These are phyloP conservation scores for Linum tenue DNA, from an alignment of 345 rosid genomes.

Conservation along the genomic window DNA sequence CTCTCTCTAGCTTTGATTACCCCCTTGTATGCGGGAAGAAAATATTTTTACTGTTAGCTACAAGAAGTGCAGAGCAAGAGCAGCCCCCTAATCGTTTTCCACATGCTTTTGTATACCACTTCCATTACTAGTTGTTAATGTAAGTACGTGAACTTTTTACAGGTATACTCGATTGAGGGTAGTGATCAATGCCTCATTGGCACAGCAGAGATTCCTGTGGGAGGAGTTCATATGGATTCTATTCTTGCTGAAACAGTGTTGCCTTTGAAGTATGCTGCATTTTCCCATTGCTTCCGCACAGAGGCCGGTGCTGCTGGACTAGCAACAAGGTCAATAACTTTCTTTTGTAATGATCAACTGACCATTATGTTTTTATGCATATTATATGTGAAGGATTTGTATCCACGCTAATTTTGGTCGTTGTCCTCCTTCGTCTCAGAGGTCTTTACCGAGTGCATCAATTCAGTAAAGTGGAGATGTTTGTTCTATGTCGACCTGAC, in stretches of 20 bases:
- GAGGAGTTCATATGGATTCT: slow-evolving; percentile 93
- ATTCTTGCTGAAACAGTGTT: slow-evolving; percentile 52
- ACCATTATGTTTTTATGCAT: no score
- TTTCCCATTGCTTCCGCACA: slow-evolving; percentile 92
- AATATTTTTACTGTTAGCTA: no score
- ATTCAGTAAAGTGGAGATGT: slow-evolving; percentile 94
- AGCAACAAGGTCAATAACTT: slow-evolving; percentile 47
- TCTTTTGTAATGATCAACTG: no score
- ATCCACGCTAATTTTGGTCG: neutral
- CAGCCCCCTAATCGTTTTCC: no score
- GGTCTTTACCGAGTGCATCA: slow-evolving; percentile 96
- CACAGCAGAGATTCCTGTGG: slow-evolving; percentile 94
- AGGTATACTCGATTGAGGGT: slow-evolving; percentile 79
- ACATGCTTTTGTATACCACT: no score
- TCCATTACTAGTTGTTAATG: no score
- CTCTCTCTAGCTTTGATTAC: no score
- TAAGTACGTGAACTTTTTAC: slow-evolving; percentile 8
- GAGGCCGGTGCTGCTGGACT: slow-evolving; percentile 97
- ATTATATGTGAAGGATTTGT: no score
- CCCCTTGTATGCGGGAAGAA: no score
- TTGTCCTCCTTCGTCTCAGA: slow-evolving; percentile 29
- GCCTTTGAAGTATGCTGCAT: slow-evolving; percentile 72
- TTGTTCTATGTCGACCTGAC: slow-evolving; percentile 58
- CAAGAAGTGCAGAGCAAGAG: no score
- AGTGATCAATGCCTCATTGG: slow-evolving; percentile 94